These are phyloP conservation scores for Quercus bicolor DNA, from an alignment of 306 rosid genomes.

Conservation along the genomic window DNA sequence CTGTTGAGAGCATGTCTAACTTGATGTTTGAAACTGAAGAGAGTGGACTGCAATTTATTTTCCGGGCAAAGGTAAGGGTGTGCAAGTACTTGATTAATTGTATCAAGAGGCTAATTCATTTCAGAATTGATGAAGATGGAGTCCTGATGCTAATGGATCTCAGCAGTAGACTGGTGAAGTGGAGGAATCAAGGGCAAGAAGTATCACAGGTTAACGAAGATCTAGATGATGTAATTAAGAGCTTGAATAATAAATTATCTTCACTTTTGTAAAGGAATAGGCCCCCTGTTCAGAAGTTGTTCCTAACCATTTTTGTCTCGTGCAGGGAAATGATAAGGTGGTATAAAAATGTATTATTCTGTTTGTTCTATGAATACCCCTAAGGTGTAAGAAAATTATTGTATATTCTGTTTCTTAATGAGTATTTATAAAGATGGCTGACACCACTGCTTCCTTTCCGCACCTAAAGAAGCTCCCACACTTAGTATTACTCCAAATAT, in stretches of 20 bases:
- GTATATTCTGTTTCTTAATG: background rate
- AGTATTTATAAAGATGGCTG: background rate
- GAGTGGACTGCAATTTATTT: constrained; percentile 19
- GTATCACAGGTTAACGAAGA: constrained; percentile 17
- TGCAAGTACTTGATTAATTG: constrained; percentile 31
- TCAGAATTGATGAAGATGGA: constrained; percentile 21
- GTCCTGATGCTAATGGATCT: constrained; percentile 20
- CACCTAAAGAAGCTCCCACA: background rate
- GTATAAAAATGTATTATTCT: background rate
- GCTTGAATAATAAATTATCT: constrained; percentile 15
- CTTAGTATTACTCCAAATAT: background rate
- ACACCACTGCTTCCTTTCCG: background rate
- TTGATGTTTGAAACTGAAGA: constrained; percentile 31
- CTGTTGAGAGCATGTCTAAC: constrained; percentile 31
- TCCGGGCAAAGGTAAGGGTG: constrained; percentile 7
- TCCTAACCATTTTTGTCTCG: background rate
- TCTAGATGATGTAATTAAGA: constrained; percentile 20
- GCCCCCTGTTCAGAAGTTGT: background rate
- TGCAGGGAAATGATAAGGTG: background rate
- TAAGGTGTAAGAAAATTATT: background rate
- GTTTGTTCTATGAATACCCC: background rate
- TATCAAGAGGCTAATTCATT: constrained; percentile 30
- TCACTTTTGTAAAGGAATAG: background rate
- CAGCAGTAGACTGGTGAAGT: constrained; percentile 26
- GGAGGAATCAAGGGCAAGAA: constrained; percentile 37